Evolutionary conservation across 257 asterid genomes (phyloP).

Genomic region (Solanum bukasovii): DNA sequence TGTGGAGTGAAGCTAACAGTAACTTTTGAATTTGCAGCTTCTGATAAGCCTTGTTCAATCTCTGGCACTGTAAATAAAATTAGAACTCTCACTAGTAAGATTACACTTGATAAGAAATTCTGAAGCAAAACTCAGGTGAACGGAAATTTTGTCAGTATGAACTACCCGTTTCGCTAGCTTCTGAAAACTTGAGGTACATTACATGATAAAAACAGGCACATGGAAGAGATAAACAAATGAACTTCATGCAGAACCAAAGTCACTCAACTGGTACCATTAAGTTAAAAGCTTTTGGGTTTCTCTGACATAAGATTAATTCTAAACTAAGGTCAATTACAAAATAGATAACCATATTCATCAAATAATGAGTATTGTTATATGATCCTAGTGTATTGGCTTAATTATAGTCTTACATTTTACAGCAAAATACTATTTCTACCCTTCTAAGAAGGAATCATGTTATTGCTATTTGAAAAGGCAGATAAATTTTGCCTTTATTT

Average conservation of each 20-base stretch:
- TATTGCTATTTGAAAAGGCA: background rate
- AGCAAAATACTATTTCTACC: background rate
- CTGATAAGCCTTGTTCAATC: conserved; percentile 93
- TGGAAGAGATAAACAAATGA: background rate
- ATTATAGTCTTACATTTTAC: background rate
- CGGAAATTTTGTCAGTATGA: background rate
- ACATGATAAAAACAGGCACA: background rate
- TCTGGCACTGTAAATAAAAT: conserved; percentile 64
- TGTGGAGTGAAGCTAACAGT: conserved; percentile 98
- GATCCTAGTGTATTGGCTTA: background rate
- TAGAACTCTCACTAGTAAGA: background rate
- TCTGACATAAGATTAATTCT: background rate
- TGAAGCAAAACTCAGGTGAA: background rate
- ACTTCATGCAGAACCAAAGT: background rate
- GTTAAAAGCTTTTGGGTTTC: background rate
- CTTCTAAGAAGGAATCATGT: background rate
- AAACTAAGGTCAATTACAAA: background rate
- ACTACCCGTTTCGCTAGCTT: background rate
- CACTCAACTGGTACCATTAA: background rate
- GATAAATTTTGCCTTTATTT: background rate
- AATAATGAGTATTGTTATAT: background rate
- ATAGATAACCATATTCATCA: background rate
- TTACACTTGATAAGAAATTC: background rate
- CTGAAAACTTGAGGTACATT: background rate
- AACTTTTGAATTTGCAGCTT: conserved; percentile 65